Percentiles rank a stretch among this genome's conserved stretches.
These are phyloP conservation scores for Chaetomiaceae sp. DNA, from an alignment of 2,329 filamentous ascomycete genomes.

Conservation along the genomic window DNA sequence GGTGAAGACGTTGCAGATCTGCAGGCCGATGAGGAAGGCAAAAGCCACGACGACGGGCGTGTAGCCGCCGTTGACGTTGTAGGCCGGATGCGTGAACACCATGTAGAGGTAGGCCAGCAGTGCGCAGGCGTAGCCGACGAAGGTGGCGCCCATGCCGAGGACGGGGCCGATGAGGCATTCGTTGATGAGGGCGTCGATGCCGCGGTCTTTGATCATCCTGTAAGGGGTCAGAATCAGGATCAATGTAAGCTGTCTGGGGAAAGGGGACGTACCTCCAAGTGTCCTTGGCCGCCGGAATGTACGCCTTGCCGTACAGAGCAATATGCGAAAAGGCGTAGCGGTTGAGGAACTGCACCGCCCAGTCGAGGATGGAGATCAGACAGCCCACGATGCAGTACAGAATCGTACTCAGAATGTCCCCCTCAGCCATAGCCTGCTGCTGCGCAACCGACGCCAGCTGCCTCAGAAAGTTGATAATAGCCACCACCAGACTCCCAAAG, in stretches of 20 bases:
- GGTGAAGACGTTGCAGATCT: conserved; percentile 85
- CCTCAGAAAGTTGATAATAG: conserved; percentile 78
- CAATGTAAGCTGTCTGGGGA: too few species aligned
- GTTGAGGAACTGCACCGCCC: conserved; percentile 85
- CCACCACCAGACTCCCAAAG: conserved; percentile 78
- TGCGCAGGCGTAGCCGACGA: conserved; percentile 78
- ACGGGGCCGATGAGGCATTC: conserved; percentile 77
- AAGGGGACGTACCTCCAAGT: conserved; percentile 62
- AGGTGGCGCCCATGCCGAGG: conserved; percentile 71
- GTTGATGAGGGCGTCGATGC: conserved; percentile 84
- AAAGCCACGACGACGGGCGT: conserved; percentile 79
- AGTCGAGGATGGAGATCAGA: conserved; percentile 72
- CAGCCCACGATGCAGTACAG: conserved; percentile 74
- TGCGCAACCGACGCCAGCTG: conserved; percentile 78
- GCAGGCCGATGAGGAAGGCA: conserved; percentile 82
- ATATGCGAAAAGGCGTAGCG: conserved; percentile 91
- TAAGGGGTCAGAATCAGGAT: conserved; percentile 9
- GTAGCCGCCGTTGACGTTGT: conserved; percentile 65
- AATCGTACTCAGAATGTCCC: conserved; percentile 63
- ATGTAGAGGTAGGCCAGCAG: conserved; percentile 85
- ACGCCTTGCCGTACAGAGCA: conserved; percentile 85
- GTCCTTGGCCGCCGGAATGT: conserved; percentile 80
- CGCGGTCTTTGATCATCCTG: conserved; percentile 82
- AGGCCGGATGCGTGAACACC: conserved; percentile 71
- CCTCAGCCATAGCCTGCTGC: conserved; percentile 57